Base-by-base conservation (phyloP, 1,284 basidiomycete species). In the Ceratorhiza oryzae-sativae region DNA sequence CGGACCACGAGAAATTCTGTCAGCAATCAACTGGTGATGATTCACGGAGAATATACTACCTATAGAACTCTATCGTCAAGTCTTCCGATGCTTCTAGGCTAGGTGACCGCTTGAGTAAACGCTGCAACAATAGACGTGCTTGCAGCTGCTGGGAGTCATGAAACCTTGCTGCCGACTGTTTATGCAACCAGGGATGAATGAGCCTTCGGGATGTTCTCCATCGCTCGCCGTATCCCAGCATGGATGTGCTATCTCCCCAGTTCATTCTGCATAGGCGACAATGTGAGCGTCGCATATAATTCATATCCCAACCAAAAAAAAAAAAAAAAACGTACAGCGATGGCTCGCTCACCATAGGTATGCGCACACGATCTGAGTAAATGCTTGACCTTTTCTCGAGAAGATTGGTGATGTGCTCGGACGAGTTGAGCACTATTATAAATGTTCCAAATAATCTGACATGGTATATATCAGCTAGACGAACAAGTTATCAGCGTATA, bases 301-400 rank as follows among this genome's bases (percentile, higher is more conserved):
- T 30, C n/a, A n/a, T n/a, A n/a, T n/a, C n/a, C n/a, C n/a, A n/a
- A n/a, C n/a, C n/a, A n/a, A n/a, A n/a, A n/a, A n/a, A n/a, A n/a
- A n/a, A n/a, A n/a, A n/a, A n/a, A 27, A 20, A 1, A 9, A 56
- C 59, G 13, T 27, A 70, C 41, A 70, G 20, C 1, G 48, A 74
- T 61, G 72, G 53, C 9, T 75, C 76, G 13, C 71, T 45, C 77
- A 79, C 76, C 1, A 75, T 67, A 59, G 76, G 49, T n/a, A n/a
- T n/a, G 1, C 74, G 42, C 77, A 72, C 42, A 65, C 83, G 79
- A 59, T 78, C 79, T 4, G 81, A 86, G 76, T 84, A 84, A 5
- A 80, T 81, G 0, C 80, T 77, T 0, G 81, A 81, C 9, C 80
- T 77, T 71, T 79, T 81, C 46, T 84, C 83, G 49, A 85, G 75